A percentile compares a stretch with the other conserved stretches of the same genome.
Conservation (phyloP, 305 asterid species). For the Fraxinus nigra region DNA sequence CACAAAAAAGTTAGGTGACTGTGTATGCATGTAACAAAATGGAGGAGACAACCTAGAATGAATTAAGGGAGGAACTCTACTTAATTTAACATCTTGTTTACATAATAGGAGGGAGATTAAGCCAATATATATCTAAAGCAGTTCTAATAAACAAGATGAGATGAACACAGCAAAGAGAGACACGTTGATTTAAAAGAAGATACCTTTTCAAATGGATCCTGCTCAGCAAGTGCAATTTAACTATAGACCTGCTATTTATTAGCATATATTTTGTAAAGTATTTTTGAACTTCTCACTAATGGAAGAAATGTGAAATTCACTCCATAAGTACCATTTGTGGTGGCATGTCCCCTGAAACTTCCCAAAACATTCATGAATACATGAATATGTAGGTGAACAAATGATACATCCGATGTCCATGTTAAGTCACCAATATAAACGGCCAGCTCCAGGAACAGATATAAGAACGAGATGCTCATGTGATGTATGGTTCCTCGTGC, state of each 20-base stretch:
- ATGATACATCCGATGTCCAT: background rate
- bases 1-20: background rate
- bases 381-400: background rate
- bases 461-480: background rate
- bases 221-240: background rate
- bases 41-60: background rate
- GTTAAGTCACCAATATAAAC: background rate
- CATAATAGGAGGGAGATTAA: background rate
- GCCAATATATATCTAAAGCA: background rate
- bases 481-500: background rate
- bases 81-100: background rate
- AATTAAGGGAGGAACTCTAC: background rate
- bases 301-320: background rate
- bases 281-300: background rate
- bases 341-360: background rate
- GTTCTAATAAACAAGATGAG: slow-evolving; percentile 5
- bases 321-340: background rate
- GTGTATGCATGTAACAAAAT: background rate
- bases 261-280: background rate
- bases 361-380: background rate
- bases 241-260: background rate
- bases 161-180: background rate
- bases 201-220: background rate
- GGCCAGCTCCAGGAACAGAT: background rate
- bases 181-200: background rate